Base-by-base conservation (phyloP, 2,329 filamentous ascomycete species). In the Fusarium keratoplasticum region DNA sequence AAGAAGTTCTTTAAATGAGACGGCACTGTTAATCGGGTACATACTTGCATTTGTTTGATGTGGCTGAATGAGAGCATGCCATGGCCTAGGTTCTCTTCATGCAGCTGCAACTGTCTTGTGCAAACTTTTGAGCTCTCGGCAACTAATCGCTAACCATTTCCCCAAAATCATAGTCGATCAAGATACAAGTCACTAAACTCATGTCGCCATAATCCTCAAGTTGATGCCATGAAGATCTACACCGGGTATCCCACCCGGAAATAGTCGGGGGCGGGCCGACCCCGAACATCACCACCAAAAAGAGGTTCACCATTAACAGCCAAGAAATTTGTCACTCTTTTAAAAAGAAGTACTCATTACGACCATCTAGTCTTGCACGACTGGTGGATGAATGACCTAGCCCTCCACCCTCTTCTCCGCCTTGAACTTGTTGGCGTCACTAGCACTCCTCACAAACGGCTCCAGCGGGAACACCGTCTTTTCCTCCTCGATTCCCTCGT, bases 381-480 rank as follows among this genome's bases (percentile, higher is more conserved):
- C 44, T 50, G 25, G 44, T 29, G 18, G 9, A 8, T 20, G 4
- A 16, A 31, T 14, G 6, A 9, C 29, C 27, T 54, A 35, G 6
- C 40, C 59, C 6, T 61, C 60, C 60, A 54, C 60, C n/a, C 60
- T 54, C 44, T 54, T 62, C 60, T 62, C 60, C 42, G 66, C 70
- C 47, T 69, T 61, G 61, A 74, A 47, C 20, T 35, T 67, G n/a
- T 52, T 55, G 35, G 71, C 72, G 35, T 76, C 73, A 22, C 79
- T 78, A 10, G 72, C 74, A 25, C 76, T 80, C 27, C 78, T 72
- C 57, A 81, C 77, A 33, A 70, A 70, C 4, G 89, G 87, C 76
- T 92, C 87, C 3, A 90, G 80, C 0, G 89, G 89, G 62, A 91
- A 88, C 0, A 90, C 86, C 38, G 88, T 83, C 13, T 83, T 86